Evolutionary conservation across 2,329 filamentous ascomycete species (phyloP).

Genomic region (Mollisiaceae sp.): DNA sequence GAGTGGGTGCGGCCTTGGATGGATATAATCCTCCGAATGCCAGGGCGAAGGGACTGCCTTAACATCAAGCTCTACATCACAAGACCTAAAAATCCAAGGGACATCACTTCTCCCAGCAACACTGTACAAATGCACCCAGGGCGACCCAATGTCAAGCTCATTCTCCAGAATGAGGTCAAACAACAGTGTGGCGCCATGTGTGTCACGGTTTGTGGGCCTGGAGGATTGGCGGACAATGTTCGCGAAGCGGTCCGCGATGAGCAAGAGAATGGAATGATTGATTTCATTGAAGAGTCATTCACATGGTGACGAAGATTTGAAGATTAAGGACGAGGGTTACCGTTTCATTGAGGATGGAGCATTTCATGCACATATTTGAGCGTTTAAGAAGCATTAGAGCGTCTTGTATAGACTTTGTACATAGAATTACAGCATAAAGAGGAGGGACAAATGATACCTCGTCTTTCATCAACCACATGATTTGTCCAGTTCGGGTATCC

Average conservation of each 20-base stretch:
- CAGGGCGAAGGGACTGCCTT: constrained; percentile 79
- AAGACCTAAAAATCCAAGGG: constrained; percentile 75
- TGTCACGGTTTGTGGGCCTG: constrained; percentile 80
- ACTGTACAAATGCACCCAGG: constrained; percentile 94
- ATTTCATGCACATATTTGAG: constrained; percentile 24
- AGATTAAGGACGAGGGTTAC: not conserved
- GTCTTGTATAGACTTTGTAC: constrained; percentile 10
- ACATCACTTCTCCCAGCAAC: constrained; percentile 75
- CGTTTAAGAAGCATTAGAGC: not conserved
- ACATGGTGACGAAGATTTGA: constrained; percentile 47
- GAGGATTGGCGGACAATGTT: constrained; percentile 77
- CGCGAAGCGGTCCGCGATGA: constrained; percentile 68
- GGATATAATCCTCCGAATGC: constrained; percentile 75
- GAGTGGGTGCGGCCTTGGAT: constrained; percentile 94
- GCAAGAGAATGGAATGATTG: constrained; percentile 66
- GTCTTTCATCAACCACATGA: not conserved
- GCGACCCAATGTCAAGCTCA: constrained; percentile 77
- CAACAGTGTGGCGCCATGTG: constrained; percentile 87
- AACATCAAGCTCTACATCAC: constrained; percentile 91
- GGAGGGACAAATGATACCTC: not conserved
- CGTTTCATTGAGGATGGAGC: not conserved
- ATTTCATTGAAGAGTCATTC: constrained; percentile 81
- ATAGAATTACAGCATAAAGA: not conserved
- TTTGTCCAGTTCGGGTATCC: not conserved
- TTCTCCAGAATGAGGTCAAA: constrained; percentile 82